A percentile compares a stretch with the other conserved stretches of the same genome.
Conservation (phyloP, 805 yeast species). For the Alloascoidea africana region DNA sequence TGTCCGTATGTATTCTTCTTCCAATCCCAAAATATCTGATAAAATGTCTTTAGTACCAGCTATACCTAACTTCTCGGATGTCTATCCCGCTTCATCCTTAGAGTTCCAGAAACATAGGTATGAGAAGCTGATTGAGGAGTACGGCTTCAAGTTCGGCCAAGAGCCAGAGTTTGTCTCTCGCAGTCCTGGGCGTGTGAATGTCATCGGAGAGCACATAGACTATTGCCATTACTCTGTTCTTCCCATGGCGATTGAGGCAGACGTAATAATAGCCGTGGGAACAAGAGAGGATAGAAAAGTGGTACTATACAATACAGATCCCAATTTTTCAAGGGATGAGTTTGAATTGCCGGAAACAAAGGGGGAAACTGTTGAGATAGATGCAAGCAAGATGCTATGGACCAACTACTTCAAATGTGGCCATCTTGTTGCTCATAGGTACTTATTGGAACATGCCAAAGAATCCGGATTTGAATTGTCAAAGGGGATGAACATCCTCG, state of each 20-base stretch:
- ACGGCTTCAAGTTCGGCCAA: slow-evolving; percentile 8
- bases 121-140: not conserved
- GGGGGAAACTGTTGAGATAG: slow-evolving; percentile 28
- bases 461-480: slow-evolving; percentile 18
- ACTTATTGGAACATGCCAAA: slow-evolving; percentile 19
- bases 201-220: slow-evolving; percentile 66
- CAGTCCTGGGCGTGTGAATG: slow-evolving; percentile 65
- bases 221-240: slow-evolving; percentile 51
- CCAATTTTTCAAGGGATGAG: slow-evolving; percentile 19
- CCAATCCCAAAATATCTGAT: too few species aligned
- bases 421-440: slow-evolving; percentile 39
- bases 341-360: slow-evolving; percentile 24
- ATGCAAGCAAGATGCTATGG: slow-evolving; percentile 39
- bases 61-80: not conserved
- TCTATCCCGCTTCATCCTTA: not conserved
- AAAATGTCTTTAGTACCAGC: not conserved
- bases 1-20: too few species aligned
- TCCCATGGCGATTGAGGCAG: slow-evolving; percentile 60
- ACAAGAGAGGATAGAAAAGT: slow-evolving; percentile 8
- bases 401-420: slow-evolving; percentile 59
- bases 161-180: slow-evolving; percentile 34
- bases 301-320: slow-evolving; percentile 19
- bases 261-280: slow-evolving; percentile 39
- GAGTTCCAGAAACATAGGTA: not conserved
- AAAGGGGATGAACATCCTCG: slow-evolving; percentile 34